Evolutionary conservation across 768 basidiomycete genomes (phyloP), one percentile per base, ranked within the genome.

Genomic region (Mycena albidolilacea): DNA sequence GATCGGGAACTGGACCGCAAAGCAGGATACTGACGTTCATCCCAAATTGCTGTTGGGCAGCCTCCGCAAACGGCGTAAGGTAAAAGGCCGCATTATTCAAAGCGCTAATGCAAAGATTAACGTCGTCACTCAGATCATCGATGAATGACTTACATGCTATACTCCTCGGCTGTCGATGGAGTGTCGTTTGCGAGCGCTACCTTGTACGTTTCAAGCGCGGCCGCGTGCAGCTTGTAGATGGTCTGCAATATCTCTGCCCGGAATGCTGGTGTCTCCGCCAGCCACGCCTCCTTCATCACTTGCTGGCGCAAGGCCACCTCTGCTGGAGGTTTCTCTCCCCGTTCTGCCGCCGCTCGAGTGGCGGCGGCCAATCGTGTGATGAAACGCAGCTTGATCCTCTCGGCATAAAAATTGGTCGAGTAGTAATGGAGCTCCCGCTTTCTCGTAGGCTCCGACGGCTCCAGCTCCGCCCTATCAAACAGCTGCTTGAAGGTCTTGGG

Each of bases 341-440:
- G 4, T 30, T 30, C 30, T 30, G 30, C 30, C 4, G 65, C 54
- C 46, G 55, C 39, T 19, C 8, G 30, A 4, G 37, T 21, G 12
- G 57, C 10, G 0, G 54, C 52, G 0, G 23, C 39, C 39, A 38
- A 66, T 14, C 65, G 65, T 10, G 41, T 9, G 65, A 17, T n/a
- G 1, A 57, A 52, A n/a, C 39, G 41, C 7, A 1, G 11, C 5
- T 46, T 58, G 54, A 67, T n/a, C 3, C 54, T 38, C 30, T 57
- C 39, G 14, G 41, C 5, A 21, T 67, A 67, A n/a, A 67, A 67
- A 1, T 43, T 39, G 12, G 19, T 54, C 11, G 65, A 67, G 54
- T 58, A 67, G 23, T 30, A 4, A 30, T 30, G 30, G 30, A 30
- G 30, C 30, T 30, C 30, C 3, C 30, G 30, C 30, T 30, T 30